Conservation (phyloP, 495 filamentous ascomycete genomes). For the Penicillium waksmanii region DNA sequence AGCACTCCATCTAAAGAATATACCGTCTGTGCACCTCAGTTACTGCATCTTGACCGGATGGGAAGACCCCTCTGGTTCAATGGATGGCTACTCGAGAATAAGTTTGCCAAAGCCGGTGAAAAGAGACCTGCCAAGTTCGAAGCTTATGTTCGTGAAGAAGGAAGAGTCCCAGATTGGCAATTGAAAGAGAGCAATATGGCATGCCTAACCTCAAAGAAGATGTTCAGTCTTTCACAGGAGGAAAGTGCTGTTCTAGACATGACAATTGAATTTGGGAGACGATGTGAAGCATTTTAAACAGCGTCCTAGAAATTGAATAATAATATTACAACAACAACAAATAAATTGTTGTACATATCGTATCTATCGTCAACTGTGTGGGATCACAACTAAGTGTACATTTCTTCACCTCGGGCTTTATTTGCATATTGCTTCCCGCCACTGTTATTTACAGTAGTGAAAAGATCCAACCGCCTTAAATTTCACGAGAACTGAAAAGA, state of each 20-base stretch:
- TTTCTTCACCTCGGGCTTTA: no score
- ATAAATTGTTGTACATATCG: background rate
- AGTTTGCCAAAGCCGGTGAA: slow-evolving; percentile 17
- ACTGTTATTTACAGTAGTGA: no score
- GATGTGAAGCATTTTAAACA: background rate
- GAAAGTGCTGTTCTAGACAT: slow-evolving; percentile 1
- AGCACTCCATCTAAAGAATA: slow-evolving; percentile 6
- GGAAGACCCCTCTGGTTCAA: slow-evolving; percentile 38
- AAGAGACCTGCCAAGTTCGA: slow-evolving; percentile 17
- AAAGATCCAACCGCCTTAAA: no score
- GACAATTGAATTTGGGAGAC: background rate
- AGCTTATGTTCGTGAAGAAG: slow-evolving; percentile 18
- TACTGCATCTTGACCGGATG: slow-evolving; percentile 29
- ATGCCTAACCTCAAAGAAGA: background rate
- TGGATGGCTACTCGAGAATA: slow-evolving; percentile 33
- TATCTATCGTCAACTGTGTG: no score
- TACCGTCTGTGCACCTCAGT: slow-evolving; percentile 32
- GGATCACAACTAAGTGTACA: no score
- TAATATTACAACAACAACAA: background rate
- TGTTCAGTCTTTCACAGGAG: slow-evolving; percentile 4
- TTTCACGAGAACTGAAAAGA: no score
- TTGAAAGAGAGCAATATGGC: background rate
- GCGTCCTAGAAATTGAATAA: background rate
- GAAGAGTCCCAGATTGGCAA: slow-evolving; percentile 1
- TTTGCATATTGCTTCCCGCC: no score